Conservation (phyloP, 2,329 filamentous ascomycete species). For the Colletotrichum sp. region DNA sequence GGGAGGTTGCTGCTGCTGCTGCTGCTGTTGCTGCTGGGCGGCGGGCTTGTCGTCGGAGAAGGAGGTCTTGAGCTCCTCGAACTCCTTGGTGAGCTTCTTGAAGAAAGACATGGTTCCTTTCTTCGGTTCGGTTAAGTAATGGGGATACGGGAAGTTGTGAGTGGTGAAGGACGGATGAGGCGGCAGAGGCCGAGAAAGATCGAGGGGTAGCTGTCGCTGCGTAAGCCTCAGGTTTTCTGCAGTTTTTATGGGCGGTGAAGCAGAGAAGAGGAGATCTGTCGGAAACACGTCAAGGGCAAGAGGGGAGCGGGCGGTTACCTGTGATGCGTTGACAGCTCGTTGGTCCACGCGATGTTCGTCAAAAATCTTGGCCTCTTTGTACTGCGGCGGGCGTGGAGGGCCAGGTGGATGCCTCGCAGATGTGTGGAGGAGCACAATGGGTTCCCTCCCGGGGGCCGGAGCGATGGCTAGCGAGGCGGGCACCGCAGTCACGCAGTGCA, state of each 20-base stretch:
- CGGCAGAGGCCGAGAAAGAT: conserved; percentile 23
- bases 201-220: conserved; percentile 12
- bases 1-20: conserved; percentile 20
- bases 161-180: conserved; percentile 16
- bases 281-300: conserved; percentile 8
- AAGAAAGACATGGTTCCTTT: conserved; percentile 46
- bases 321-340: conserved; percentile 9
- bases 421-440: neutral
- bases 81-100: conserved; percentile 46
- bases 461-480: neutral
- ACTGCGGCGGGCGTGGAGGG: neutral
- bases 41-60: conserved; percentile 37
- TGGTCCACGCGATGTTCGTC: conserved; percentile 2
- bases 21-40: conserved; percentile 18
- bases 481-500: neutral
- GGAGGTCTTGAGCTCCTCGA: conserved; percentile 53
- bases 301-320: conserved; percentile 1
- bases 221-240: conserved; percentile 13
- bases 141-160: neutral
- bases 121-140: conserved; percentile 3
- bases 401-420: neutral
- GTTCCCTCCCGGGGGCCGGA: conserved; percentile 13
- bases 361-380: conserved; percentile 9
- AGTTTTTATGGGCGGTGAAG: conserved; percentile 8
- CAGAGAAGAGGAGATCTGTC: neutral